Base-by-base conservation (phyloP, 495 filamentous ascomycete genomes). In the Penicillium arizonense region DNA sequence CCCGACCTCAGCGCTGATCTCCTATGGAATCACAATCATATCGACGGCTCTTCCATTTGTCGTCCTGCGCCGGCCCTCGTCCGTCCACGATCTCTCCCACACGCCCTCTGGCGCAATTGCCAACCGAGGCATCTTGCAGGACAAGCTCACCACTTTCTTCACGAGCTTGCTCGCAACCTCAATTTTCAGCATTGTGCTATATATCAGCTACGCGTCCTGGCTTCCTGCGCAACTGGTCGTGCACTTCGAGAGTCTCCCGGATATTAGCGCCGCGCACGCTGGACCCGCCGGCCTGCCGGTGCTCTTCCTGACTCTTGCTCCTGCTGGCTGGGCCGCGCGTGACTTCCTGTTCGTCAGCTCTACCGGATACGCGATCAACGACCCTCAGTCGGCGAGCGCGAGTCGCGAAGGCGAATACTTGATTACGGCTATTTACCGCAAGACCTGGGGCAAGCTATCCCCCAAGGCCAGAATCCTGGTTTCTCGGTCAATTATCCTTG, bases 321-420 rank as follows among this genome's bases (percentile, higher is more conserved):
- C 82, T 2, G 73, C 81, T 21, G 91, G 91, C 8, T 76, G 80
- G 52, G 87, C 88, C 2, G 84, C 85, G 21, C 77, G 80, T 39
- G 77, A 77, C 41, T 90, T 95, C 65, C 80, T 96, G 49, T 92
- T 95, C 63, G 84, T 83, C 26, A 89, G 84, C 55, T 82, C 82
- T 11, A 73, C 79, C 2, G 79, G 79, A 3, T 74, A 70, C 20
- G 62, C 61, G 13, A 64, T 72, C 6, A 50, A 63, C 12, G 55
- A 82, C 57, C 73, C 86, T 56, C 76, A 84, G 1, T 73, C 67
- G 28, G 77, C 81, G 76, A 24, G 82, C 68, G 77, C 81, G 76
- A 24, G 82, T 67, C 16, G 70, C 83, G 53, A 68, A 53, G 57
- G 82, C 82, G 74, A 95, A 83, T 44, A 59, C 85, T 45, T 72